Percentiles rank a stretch among this genome's conserved stretches.
phyloP scores from a whole-genome alignment of 1,139 yeast genomes.

The Candida sp. region DNA sequence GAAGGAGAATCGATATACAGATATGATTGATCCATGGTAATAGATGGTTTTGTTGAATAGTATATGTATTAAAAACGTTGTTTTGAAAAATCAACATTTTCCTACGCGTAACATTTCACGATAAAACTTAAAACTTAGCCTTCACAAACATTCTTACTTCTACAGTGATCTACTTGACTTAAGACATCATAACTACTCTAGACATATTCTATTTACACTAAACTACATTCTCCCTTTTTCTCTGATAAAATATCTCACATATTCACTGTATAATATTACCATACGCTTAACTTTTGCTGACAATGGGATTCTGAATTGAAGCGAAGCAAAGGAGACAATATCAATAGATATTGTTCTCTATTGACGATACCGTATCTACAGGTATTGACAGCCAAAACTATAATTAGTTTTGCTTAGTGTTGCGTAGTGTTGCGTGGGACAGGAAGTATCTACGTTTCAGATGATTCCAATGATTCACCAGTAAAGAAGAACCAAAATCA shows the following conservation, averaged over 20 bases:
- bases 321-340: too few species aligned
- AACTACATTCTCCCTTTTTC: background rate
- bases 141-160: background rate
- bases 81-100: background rate
- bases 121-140: background rate
- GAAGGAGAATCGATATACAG: constrained; percentile 31
- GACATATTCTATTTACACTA: background rate
- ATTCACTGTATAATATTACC: background rate
- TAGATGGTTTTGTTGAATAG: background rate
- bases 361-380: too few species aligned
- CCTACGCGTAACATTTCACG: background rate
- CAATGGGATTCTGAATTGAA: background rate
- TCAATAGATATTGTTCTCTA: too few species aligned
- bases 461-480: too few species aligned
- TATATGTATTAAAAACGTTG: background rate
- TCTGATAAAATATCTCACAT: background rate
- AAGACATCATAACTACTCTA: background rate
- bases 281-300: background rate
- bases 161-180: background rate
- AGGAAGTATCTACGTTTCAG: background rate
- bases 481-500: background rate
- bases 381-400: too few species aligned
- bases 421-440: background rate
- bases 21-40: constrained; percentile 23
- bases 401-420: too few species aligned